Conservation (phyloP, 441 rosid genomes). For the Syzygium malaccense region DNA sequence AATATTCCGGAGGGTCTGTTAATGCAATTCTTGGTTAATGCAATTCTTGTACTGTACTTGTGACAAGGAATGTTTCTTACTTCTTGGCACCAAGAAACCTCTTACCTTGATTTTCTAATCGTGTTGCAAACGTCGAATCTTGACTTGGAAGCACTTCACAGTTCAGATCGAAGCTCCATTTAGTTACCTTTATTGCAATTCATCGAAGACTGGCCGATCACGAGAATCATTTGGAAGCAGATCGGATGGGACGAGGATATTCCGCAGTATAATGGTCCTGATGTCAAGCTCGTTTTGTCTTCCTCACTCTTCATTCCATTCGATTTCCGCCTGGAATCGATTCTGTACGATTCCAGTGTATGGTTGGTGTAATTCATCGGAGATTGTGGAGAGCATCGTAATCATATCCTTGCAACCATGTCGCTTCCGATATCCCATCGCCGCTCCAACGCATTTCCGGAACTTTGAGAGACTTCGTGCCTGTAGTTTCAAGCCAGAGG, state of each 20-base stretch:
- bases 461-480: not conserved
- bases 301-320: not conserved
- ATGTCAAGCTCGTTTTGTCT: not conserved
- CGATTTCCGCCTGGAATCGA: not conserved
- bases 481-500: not conserved
- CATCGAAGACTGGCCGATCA: not conserved
- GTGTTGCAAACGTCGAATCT: not conserved
- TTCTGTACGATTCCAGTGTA: not conserved
- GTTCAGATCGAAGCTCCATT: not conserved
- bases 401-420: not conserved
- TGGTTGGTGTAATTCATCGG: not conserved
- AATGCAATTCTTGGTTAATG: not conserved
- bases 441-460: not conserved
- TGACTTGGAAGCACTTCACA: not conserved
- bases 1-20: not conserved
- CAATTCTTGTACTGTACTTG: not conserved
- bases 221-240: not conserved
- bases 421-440: not conserved
- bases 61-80: not conserved
- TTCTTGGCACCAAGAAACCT: not conserved
- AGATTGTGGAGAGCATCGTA: not conserved
- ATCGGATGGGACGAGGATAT: not conserved
- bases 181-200: accelerated
- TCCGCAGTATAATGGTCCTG: not conserved
- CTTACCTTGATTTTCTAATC: not conserved